Percentiles rank a stretch among this genome's conserved stretches.
These are phyloP conservation scores for Debaryomyces udenii DNA, from an alignment of 1,139 yeast species.

Conservation along the genomic window DNA sequence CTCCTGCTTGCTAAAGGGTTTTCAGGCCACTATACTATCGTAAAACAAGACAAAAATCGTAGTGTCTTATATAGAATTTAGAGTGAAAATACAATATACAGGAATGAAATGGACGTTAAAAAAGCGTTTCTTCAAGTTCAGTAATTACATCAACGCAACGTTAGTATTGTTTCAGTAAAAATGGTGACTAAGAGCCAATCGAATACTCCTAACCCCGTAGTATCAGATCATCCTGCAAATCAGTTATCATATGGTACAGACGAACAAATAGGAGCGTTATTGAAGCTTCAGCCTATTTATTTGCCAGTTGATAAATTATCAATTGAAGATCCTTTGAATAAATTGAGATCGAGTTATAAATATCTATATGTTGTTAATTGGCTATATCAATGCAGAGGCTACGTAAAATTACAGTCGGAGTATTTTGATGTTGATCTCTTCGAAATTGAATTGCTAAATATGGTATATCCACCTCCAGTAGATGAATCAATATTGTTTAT, in stretches of 20 bases:
- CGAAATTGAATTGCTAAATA: slow-evolving; percentile 54
- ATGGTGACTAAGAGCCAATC: slow-evolving; percentile 19
- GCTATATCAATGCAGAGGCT: slow-evolving; percentile 50
- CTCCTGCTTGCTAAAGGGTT: too few relatives aligned
- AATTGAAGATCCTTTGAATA: slow-evolving; percentile 16
- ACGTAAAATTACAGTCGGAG: slow-evolving; percentile 46
- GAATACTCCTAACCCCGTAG: slow-evolving; percentile 14
- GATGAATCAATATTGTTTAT: slow-evolving; percentile 39
- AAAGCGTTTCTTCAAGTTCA: too few relatives aligned
- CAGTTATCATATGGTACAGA: slow-evolving; percentile 26
- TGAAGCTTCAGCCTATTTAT: slow-evolving; percentile 31
- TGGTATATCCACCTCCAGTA: slow-evolving; percentile 39
- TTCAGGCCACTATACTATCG: too few relatives aligned
- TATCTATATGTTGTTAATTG: slow-evolving; percentile 55
- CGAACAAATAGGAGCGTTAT: slow-evolving; percentile 31
- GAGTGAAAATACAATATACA: too few relatives aligned
- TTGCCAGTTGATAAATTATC: slow-evolving; percentile 29
- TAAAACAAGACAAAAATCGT: too few relatives aligned
- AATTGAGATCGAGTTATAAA: slow-evolving; percentile 30
- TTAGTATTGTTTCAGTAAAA: neutral
- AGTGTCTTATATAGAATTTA: too few relatives aligned
- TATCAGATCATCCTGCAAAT: slow-evolving; percentile 25
- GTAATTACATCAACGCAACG: too few relatives aligned
- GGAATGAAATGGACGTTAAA: too few relatives aligned
- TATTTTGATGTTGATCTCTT: slow-evolving; percentile 56